A percentile compares a stretch with the other conserved stretches of the same genome.
phyloP scores from a whole-genome alignment of 225 moss, liverwort and hornwort species.

The Neckera pumila region DNA sequence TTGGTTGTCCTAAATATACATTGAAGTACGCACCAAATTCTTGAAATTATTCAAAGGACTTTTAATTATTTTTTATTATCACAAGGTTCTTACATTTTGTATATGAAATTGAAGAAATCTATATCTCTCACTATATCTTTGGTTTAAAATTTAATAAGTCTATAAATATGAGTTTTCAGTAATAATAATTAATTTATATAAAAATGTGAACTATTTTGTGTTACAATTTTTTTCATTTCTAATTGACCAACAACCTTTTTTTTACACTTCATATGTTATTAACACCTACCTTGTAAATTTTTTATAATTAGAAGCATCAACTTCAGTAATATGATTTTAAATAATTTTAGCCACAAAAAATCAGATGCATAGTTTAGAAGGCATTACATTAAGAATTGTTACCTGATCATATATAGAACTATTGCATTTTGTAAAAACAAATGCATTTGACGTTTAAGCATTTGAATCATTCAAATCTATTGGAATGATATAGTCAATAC shows the following conservation, averaged over 20 bases:
- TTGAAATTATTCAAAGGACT: neutral
- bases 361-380: neutral
- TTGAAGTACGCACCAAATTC: rapidly evolving
- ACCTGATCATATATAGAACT: neutral
- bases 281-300: rapidly evolving
- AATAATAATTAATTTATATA: neutral
- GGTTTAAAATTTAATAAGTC: rapidly evolving
- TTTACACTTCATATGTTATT: neutral
- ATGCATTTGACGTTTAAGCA: neutral
- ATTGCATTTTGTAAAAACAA: neutral
- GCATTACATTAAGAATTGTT: neutral
- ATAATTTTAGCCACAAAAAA: too few relatives aligned
- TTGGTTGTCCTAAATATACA: too few relatives aligned
- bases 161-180: too few relatives aligned
- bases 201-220: neutral
- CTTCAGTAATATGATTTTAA: too few relatives aligned
- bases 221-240: neutral
- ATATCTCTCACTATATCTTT: too few relatives aligned
- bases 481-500: neutral
- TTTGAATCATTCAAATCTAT: neutral
- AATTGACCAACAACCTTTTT: neutral
- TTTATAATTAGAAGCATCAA: neutral
- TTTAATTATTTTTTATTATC: too few relatives aligned
- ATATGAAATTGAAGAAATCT: neutral
- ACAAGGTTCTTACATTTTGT: neutral